A percentile compares a stretch with the other conserved stretches of the same genome.
Conservation (phyloP, 1,284 basidiomycete species). For the Heterobasidion irregulare region DNA sequence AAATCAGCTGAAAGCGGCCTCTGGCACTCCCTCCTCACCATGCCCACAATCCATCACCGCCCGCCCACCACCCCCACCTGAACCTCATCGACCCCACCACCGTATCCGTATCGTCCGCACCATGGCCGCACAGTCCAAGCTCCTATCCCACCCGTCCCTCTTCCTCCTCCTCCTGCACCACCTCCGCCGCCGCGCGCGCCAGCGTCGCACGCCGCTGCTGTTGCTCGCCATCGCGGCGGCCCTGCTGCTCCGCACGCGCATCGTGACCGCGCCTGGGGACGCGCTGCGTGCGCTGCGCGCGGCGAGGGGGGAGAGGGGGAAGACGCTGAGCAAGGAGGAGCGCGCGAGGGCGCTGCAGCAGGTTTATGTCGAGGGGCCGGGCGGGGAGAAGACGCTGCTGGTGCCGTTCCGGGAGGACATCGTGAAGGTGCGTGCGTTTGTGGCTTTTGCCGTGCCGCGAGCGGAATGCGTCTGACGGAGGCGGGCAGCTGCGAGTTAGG, state of each 20-base stretch:
- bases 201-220: slow-evolving; percentile 1
- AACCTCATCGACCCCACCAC: not conserved
- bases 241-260: slow-evolving; percentile 38
- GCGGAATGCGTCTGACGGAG: not conserved
- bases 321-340: slow-evolving; percentile 31
- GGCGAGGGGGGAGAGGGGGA: slow-evolving; percentile 13
- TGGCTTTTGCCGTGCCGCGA: not conserved
- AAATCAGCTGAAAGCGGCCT: slow-evolving; percentile 1
- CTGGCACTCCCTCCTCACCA: not conserved
- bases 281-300: slow-evolving; percentile 16
- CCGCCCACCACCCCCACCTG: not conserved
- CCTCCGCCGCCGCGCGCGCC: too few relatives aligned
- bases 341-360: slow-evolving; percentile 43
- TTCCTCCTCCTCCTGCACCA: not conserved
- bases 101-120: too few relatives aligned
- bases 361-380: slow-evolving; percentile 40
- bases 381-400: slow-evolving; percentile 54
- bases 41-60: not conserved
- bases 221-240: slow-evolving; percentile 15
- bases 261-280: slow-evolving; percentile 26
- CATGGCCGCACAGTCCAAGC: slow-evolving; percentile 1
- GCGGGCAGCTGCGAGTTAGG: slow-evolving; percentile 23
- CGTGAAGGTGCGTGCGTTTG: slow-evolving; percentile 39
- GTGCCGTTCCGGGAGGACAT: slow-evolving; percentile 59
- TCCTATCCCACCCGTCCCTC: not conserved